phyloP scores from a whole-genome alignment of 139 green algal species.

The Micromonas pusilla region DNA sequence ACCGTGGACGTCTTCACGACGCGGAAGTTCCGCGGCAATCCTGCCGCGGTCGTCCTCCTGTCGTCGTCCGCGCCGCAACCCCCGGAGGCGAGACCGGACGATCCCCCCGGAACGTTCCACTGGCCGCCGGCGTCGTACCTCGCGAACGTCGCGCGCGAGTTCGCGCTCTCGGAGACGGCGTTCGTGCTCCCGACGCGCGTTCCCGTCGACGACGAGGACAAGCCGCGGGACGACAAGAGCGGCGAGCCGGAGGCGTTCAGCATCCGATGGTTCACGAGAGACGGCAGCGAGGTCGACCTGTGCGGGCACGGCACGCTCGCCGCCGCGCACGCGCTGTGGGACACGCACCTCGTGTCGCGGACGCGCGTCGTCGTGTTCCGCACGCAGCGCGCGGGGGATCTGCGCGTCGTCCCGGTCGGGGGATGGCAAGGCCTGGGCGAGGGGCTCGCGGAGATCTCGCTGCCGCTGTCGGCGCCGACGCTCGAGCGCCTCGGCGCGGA shows the following conservation, averaged over 20 bases:
- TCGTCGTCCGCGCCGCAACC: background rate
- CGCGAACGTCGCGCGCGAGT: background rate
- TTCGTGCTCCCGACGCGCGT: background rate
- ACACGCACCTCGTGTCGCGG: background rate
- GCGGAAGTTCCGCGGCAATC: background rate
- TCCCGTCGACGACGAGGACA: background rate
- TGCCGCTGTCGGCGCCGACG: background rate
- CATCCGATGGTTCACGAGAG: conserved; percentile 13
- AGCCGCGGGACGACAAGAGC: background rate
- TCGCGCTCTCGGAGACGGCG: conserved; percentile 10
- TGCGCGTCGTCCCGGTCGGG: background rate
- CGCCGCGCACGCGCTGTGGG: background rate
- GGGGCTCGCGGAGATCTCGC: background rate
- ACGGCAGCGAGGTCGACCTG: conserved; percentile 40
- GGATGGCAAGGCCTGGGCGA: too few species aligned
- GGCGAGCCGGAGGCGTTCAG: too few species aligned
- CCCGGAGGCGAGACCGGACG: background rate
- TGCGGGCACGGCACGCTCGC: conserved; percentile 68
- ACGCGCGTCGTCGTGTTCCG: background rate
- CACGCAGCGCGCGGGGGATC: too few species aligned
- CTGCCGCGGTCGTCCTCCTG: background rate
- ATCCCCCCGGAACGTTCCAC: background rate
- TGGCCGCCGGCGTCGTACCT: background rate
- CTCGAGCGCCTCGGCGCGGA: background rate
- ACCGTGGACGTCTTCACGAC: background rate